These are phyloP conservation scores for Chalaropsis thielavioides DNA, from an alignment of 2,329 filamentous ascomycete species.

Conservation along the genomic window DNA sequence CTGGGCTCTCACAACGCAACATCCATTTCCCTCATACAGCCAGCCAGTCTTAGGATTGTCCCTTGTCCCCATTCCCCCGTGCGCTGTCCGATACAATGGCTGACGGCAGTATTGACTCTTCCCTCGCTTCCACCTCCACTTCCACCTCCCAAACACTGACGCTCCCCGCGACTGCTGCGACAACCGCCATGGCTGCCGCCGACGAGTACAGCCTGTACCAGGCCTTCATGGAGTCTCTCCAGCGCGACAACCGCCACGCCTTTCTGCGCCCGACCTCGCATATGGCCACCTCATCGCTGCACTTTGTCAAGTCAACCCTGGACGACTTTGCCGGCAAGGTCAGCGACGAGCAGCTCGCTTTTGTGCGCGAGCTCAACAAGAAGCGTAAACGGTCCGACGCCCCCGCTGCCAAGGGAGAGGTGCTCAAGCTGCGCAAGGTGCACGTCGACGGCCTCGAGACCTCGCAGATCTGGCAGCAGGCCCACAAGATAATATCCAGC, in stretches of 20 bases:
- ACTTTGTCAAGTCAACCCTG: slow-evolving; percentile 64
- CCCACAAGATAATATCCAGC: slow-evolving; percentile 59
- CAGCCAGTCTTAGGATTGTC: background rate
- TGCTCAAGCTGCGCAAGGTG: slow-evolving; percentile 66
- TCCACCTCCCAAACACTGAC: slow-evolving; percentile 52
- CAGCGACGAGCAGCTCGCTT: slow-evolving; percentile 54
- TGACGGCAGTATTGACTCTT: slow-evolving; percentile 30
- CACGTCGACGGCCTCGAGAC: slow-evolving; percentile 79
- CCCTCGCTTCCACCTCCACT: slow-evolving; percentile 49
- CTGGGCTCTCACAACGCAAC: background rate
- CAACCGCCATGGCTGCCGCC: slow-evolving; percentile 25
- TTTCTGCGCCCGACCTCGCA: slow-evolving; percentile 62
- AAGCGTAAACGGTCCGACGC: slow-evolving; percentile 59
- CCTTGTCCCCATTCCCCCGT: background rate
- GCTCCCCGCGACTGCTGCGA: slow-evolving; percentile 29
- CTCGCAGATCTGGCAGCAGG: slow-evolving; percentile 88
- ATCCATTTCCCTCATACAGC: background rate
- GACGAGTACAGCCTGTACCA: slow-evolving; percentile 26
- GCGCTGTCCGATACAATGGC: slow-evolving; percentile 17
- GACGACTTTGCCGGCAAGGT: slow-evolving; percentile 64
- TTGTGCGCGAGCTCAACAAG: slow-evolving; percentile 51
- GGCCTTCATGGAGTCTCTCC: slow-evolving; percentile 43
- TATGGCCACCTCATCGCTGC: slow-evolving; percentile 54
- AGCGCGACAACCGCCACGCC: slow-evolving; percentile 46
- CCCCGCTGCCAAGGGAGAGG: slow-evolving; percentile 31